phyloP scores from a whole-genome alignment of 345 rosid species.

The Odontarrhena argentea region DNA sequence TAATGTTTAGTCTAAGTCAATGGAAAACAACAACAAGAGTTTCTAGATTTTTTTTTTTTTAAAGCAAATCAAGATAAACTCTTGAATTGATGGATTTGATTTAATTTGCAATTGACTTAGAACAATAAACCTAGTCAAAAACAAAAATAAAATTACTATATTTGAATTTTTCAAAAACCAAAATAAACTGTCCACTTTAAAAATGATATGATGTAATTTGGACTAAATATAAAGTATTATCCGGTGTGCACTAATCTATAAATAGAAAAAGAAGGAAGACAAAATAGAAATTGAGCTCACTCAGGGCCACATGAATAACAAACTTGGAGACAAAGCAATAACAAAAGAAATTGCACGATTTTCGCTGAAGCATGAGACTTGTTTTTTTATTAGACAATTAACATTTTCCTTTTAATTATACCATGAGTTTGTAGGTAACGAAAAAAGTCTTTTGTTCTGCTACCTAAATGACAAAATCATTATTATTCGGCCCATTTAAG shows the following conservation, averaged over 20 bases:
- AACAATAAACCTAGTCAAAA: too few relatives aligned
- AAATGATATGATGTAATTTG: background rate
- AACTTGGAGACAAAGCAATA: constrained; percentile 37
- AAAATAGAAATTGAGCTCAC: constrained; percentile 8
- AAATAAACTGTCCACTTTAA: too few relatives aligned
- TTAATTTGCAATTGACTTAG: too few relatives aligned
- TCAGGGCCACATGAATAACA: constrained; percentile 35
- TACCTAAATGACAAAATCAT: too few relatives aligned
- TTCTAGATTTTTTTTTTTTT: too few relatives aligned
- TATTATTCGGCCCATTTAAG: too few relatives aligned
- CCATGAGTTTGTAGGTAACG: constrained; percentile 17
- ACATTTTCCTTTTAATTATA: background rate
- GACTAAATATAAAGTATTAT: background rate
- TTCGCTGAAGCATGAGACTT: constrained; percentile 20
- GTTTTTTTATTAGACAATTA: background rate
- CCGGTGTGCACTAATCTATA: constrained; percentile 22
- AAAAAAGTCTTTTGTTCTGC: constrained; percentile 8
- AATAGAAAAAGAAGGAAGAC: constrained; percentile 5
- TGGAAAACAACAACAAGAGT: too few relatives aligned
- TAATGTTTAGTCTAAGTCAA: too few relatives aligned
- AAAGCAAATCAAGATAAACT: too few relatives aligned
- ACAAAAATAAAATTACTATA: too few relatives aligned
- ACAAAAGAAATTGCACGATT: constrained; percentile 16
- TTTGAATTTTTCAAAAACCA: too few relatives aligned
- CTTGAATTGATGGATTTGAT: too few relatives aligned